phyloP scores from a whole-genome alignment of 768 basidiomycete genomes.

The Tremella yokohamensis region DNA sequence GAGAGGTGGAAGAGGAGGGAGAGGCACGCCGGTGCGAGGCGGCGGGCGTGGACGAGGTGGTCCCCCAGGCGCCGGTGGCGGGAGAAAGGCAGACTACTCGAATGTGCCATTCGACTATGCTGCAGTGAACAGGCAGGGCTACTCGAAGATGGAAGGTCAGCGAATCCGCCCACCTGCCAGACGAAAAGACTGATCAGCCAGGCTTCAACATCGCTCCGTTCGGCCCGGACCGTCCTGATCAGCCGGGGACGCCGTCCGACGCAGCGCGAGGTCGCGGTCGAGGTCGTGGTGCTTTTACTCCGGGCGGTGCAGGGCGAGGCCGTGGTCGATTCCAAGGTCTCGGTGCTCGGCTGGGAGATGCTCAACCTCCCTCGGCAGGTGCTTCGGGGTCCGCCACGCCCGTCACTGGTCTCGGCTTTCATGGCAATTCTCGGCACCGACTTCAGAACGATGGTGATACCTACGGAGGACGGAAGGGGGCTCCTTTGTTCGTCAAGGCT shows the following conservation, averaged over 20 bases:
- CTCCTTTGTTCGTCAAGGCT: constrained; percentile 48
- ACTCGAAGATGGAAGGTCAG: constrained; percentile 42
- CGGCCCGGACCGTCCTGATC: constrained; percentile 10
- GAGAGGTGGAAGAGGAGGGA: constrained; percentile 21
- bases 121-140: constrained; percentile 32
- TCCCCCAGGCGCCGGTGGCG: constrained; percentile 2
- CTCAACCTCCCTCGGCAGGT: background rate
- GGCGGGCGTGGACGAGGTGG: constrained; percentile 20
- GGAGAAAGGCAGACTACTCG: constrained; percentile 30
- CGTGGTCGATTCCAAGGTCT: constrained; percentile 5
- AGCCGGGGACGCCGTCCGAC: constrained; percentile 5
- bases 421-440: constrained; percentile 7
- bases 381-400: constrained; percentile 36
- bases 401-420: constrained; percentile 34
- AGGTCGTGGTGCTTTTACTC: constrained; percentile 10
- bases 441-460: constrained; percentile 20
- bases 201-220: constrained; percentile 35
- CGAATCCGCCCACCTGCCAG: background rate
- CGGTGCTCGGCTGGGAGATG: constrained; percentile 10
- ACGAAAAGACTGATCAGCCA: constrained; percentile 5
- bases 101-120: constrained; percentile 38
- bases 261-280: constrained; percentile 8
- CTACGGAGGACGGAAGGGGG: constrained; percentile 33
- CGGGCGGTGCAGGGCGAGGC: constrained; percentile 13
- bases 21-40: constrained; percentile 10